Conservation (phyloP, 768 basidiomycete genomes). For the Phlegmacium glaucopus region DNA sequence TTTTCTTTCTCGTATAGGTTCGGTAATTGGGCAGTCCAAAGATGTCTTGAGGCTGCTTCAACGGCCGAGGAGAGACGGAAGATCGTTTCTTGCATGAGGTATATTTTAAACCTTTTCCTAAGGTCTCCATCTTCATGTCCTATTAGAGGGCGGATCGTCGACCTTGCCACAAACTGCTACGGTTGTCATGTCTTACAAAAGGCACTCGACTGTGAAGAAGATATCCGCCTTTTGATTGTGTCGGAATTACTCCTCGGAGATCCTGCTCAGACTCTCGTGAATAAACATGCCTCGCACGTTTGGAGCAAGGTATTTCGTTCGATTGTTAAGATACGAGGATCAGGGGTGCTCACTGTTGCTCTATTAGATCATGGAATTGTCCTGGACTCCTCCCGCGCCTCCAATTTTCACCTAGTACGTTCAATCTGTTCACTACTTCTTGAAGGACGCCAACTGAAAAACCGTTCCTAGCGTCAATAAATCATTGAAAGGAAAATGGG, state of each 20-base stretch:
- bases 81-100: slow-evolving; percentile 88
- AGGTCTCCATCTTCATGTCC: neutral
- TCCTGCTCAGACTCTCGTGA: slow-evolving; percentile 81
- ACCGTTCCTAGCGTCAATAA: slow-evolving; percentile 66
- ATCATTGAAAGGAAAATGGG: slow-evolving; percentile 86
- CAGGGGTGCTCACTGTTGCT: neutral
- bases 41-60: slow-evolving; percentile 79
- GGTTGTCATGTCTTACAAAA: slow-evolving; percentile 89
- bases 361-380: slow-evolving; percentile 80
- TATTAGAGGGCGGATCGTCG: slow-evolving; percentile 73
- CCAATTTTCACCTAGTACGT: slow-evolving; percentile 84
- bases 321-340: neutral
- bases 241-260: slow-evolving; percentile 82
- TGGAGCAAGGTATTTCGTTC: slow-evolving; percentile 72
- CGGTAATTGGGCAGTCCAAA: slow-evolving; percentile 89
- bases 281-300: slow-evolving; percentile 89
- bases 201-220: slow-evolving; percentile 88
- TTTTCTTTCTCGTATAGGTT: slow-evolving; percentile 47
- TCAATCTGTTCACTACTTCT: neutral
- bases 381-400: slow-evolving; percentile 83
- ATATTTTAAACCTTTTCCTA: slow-evolving; percentile 6
- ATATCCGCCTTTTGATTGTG: slow-evolving; percentile 77
- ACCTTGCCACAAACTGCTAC: slow-evolving; percentile 85
- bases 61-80: slow-evolving; percentile 73
- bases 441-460: neutral